Conservation (phyloP, 2,329 filamentous ascomycete genomes). For the Xylariales sp. region DNA sequence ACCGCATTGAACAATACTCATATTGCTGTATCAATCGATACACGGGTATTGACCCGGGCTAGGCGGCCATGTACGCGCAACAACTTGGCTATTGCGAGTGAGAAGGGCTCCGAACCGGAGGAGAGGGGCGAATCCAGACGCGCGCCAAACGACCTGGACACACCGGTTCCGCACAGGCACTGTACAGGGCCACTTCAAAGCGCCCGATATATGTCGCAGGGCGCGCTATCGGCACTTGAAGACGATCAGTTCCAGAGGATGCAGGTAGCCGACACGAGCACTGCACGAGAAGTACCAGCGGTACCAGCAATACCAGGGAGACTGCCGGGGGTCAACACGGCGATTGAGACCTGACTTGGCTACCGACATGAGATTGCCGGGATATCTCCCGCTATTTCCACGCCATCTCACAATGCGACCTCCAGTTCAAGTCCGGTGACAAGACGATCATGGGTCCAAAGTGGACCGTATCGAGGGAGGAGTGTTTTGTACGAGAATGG, state of each 20-base stretch:
- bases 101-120: background rate
- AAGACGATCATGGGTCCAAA: conserved; percentile 31
- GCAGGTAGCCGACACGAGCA: conserved; percentile 32
- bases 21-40: conserved; percentile 2
- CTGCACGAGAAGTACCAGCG: no score
- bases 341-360: conserved; percentile 24
- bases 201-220: conserved; percentile 7
- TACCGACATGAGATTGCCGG: conserved; percentile 32
- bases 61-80: background rate
- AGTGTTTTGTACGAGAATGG: background rate
- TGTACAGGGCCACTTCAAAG: conserved; percentile 3
- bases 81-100: background rate
- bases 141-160: background rate
- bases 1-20: background rate
- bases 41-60: background rate
- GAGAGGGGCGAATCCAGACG: conserved; percentile 2
- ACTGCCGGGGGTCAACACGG: conserved; percentile 18
- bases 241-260: conserved; percentile 29
- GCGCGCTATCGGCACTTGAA: conserved; percentile 32
- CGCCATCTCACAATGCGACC: conserved; percentile 8
- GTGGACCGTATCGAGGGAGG: conserved; percentile 27
- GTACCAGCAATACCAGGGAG: no score
- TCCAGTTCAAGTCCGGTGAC: conserved; percentile 34
- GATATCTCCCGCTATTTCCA: conserved; percentile 24
- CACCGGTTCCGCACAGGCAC: no score